These are phyloP conservation scores for Cordyceps javanica DNA, from an alignment of 2,329 filamentous ascomycete genomes.

Conservation along the genomic window DNA sequence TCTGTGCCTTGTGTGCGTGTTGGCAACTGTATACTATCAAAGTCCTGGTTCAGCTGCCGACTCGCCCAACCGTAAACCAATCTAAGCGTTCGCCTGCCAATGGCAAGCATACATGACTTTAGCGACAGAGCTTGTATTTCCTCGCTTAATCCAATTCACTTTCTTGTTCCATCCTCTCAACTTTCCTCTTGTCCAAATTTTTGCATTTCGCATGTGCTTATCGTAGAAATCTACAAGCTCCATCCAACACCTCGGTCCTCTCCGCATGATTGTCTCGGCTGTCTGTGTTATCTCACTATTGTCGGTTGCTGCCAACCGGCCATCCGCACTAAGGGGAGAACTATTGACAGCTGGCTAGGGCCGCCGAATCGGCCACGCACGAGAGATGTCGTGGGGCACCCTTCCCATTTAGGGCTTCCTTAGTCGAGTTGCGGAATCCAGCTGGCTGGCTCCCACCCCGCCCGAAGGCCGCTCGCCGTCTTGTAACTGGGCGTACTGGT, in stretches of 20 bases:
- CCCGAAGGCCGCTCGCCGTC: too few species aligned
- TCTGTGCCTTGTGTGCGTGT: too few species aligned
- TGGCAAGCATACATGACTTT: too few species aligned
- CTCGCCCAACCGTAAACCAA: too few species aligned
- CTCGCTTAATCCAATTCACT: not conserved
- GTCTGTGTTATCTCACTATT: not conserved
- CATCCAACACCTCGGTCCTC: not conserved
- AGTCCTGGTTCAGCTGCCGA: too few species aligned
- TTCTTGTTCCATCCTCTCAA: not conserved
- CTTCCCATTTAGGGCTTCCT: not conserved
- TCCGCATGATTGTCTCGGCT: not conserved
- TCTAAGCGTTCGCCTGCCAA: too few species aligned
- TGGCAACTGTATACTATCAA: too few species aligned
- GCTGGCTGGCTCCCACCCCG: too few species aligned
- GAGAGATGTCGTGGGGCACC: slow-evolving; percentile 6
- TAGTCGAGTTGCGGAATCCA: not conserved
- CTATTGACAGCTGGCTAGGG: slow-evolving; percentile 2
- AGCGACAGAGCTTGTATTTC: not conserved
- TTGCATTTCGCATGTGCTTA: not conserved
- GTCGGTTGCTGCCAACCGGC: not conserved
- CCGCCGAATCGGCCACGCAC: not conserved
- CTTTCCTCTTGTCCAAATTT: not conserved
- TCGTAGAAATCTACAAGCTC: not conserved
- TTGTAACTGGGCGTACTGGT: too few species aligned
- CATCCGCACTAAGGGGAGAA: not conserved